These are phyloP conservation scores for Fusarium fujikuroi DNA, from an alignment of 2,329 filamentous ascomycete species.

Conservation along the genomic window DNA sequence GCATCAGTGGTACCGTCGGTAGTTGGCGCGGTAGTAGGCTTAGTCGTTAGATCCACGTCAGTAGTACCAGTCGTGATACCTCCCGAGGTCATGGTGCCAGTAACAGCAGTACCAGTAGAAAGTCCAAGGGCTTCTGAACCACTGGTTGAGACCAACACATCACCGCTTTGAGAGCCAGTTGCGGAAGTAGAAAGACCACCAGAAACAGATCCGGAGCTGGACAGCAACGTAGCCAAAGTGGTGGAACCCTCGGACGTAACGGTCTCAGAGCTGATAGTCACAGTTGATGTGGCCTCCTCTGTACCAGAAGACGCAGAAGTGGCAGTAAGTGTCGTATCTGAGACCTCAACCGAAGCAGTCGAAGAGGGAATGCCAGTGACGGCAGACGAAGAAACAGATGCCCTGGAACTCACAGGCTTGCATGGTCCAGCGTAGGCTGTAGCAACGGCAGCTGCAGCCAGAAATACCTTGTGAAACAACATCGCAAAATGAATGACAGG, in stretches of 20 bases:
- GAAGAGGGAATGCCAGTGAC: not conserved
- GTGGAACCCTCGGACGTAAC: not conserved
- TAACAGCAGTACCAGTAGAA: not conserved
- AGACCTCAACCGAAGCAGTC: too few relatives aligned
- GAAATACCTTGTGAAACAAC: not conserved
- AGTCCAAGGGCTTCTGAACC: too few relatives aligned
- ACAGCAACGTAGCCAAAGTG: not conserved
- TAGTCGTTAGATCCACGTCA: not conserved
- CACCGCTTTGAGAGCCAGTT: not conserved
- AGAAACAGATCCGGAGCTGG: not conserved
- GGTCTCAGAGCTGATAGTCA: not conserved
- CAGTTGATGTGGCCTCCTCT: not conserved
- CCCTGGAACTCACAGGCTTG: not conserved
- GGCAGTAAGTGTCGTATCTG: rapidly evolving
- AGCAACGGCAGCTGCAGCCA: not conserved
- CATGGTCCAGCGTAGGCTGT: not conserved
- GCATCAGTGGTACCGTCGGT: not conserved
- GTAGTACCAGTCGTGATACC: not conserved
- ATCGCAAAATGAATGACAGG: not conserved
- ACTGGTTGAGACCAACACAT: not conserved
- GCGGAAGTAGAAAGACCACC: not conserved
- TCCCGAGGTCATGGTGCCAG: not conserved
- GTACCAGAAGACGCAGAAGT: not conserved
- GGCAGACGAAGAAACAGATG: not conserved
- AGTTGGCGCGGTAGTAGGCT: not conserved